Evolutionary conservation across 225 moss, liverwort and hornwort genomes (phyloP).

Genomic region (Sphagnum tenellum): DNA sequence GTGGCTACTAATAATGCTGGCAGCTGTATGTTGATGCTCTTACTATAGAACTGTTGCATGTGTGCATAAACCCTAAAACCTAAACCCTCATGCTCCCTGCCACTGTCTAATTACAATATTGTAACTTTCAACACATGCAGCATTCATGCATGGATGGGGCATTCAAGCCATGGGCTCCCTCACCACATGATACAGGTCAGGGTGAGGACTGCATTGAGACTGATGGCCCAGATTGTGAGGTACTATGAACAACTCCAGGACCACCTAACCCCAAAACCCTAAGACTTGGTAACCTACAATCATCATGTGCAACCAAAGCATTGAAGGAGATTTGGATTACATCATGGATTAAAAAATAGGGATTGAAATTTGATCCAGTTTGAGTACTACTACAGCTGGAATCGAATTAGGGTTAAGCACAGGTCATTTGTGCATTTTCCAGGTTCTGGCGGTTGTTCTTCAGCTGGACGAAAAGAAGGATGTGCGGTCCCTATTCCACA

Average conservation of each 20-base stretch:
- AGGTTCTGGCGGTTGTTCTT: slow-evolving; percentile 52
- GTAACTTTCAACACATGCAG: slow-evolving; percentile 13
- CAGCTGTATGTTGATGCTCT: neutral
- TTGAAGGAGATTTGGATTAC: too few species aligned
- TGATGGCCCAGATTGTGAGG: slow-evolving; percentile 56
- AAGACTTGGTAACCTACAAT: too few species aligned
- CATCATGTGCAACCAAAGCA: too few species aligned
- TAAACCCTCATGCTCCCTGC: too few species aligned
- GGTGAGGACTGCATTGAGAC: slow-evolving; percentile 38
- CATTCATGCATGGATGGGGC: slow-evolving; percentile 66
- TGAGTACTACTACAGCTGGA: too few species aligned
- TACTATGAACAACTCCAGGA: neutral
- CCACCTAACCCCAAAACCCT: too few species aligned
- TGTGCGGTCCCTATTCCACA: slow-evolving; percentile 17
- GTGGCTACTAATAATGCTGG: neutral
- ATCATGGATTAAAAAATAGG: too few species aligned
- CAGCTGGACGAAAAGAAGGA: slow-evolving; percentile 39
- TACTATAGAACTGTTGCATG: neutral
- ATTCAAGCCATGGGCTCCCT: slow-evolving; percentile 41
- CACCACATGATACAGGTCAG: slow-evolving; percentile 7
- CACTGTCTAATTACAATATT: too few species aligned
- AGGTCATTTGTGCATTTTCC: neutral
- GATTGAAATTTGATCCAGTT: too few species aligned
- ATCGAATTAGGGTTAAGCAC: too few species aligned
- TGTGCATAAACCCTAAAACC: too few species aligned